A percentile compares a stretch with the other conserved stretches of the same genome.
Conservation (phyloP, 148 eudicot species). For the Fagopyrum homotropicum region DNA sequence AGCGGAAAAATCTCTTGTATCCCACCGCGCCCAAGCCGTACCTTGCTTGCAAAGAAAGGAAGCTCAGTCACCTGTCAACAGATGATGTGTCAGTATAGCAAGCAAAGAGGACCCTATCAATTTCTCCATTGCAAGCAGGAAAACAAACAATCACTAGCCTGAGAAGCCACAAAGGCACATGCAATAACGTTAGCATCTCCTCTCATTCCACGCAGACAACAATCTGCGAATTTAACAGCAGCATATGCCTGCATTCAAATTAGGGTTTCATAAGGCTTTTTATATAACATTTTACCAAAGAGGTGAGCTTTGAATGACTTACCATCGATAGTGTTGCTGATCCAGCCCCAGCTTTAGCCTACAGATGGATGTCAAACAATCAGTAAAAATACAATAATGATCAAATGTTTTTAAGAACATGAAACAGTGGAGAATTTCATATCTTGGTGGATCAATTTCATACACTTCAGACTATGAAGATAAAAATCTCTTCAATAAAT, state of each 20-base stretch:
- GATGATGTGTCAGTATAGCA: background rate
- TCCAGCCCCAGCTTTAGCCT: conserved; percentile 99
- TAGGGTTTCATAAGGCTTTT: background rate
- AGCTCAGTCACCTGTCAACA: conserved; percentile 78
- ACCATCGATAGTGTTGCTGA: conserved; percentile 98
- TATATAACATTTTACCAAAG: background rate
- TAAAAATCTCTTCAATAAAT: no score
- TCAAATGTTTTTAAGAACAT: no score
- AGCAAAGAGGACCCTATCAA: background rate
- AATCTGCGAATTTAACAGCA: conserved; percentile 94
- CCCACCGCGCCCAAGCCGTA: conserved; percentile 78
- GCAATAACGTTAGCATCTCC: conserved; percentile 82
- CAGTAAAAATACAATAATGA: background rate
- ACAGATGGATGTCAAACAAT: conserved; percentile 15
- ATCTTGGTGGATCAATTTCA: no score
- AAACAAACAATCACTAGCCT: conserved; percentile 35
- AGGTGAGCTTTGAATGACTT: conserved; percentile 15
- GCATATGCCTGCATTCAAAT: conserved; percentile 76
- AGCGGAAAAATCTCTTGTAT: conserved; percentile 82
- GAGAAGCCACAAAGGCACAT: conserved; percentile 85
- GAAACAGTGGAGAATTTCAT: no score
- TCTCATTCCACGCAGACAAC: conserved; percentile 82
- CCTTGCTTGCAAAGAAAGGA: conserved; percentile 93
- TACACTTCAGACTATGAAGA: no score
- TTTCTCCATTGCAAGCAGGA: background rate